Evolutionary conservation across 495 filamentous ascomycete species (phyloP).

Genomic region (Annulohypoxylon maeteangense): DNA sequence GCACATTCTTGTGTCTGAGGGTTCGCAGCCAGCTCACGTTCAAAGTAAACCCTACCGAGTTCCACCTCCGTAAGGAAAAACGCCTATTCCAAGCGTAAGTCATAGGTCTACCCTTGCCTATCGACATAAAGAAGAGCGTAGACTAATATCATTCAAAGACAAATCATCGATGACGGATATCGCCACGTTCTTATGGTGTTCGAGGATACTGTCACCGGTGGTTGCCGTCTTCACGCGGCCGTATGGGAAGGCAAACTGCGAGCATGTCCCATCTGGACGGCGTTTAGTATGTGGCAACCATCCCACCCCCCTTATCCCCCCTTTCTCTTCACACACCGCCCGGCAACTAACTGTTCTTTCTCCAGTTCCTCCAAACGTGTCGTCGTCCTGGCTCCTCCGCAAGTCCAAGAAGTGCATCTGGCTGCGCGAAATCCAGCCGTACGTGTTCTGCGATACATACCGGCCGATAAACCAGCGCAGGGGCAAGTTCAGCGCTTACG

Average conservation of each 20-base stretch:
- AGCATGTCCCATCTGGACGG: conserved; percentile 76
- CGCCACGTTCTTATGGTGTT: conserved; percentile 78
- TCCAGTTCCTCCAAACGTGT: conserved; percentile 67
- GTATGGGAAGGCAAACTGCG: conserved; percentile 61
- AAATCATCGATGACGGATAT: conserved; percentile 76
- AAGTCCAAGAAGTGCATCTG: conserved; percentile 64
- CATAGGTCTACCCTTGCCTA: not conserved
- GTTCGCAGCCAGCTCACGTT: conserved; percentile 68
- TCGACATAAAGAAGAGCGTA: not conserved
- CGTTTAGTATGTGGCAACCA: conserved; percentile 63
- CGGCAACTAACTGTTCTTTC: not conserved
- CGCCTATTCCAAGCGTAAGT: conserved; percentile 76
- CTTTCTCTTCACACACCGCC: not conserved
- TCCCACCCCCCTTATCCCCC: not conserved
- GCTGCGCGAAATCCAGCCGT: conserved; percentile 69
- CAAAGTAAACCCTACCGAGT: conserved; percentile 65
- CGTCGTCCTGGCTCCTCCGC: conserved; percentile 66
- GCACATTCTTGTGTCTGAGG: conserved; percentile 78
- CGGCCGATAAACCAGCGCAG: conserved; percentile 57
- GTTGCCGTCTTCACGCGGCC: conserved; percentile 65
- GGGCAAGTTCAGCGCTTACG: conserved; percentile 56
- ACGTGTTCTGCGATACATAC: conserved; percentile 72
- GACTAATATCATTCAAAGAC: conserved; percentile 56
- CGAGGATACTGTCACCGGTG: conserved; percentile 70
- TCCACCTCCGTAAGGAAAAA: conserved; percentile 69